These are phyloP conservation scores for Eudorina sp. DNA, from an alignment of 139 green algal species.

Conservation along the genomic window DNA sequence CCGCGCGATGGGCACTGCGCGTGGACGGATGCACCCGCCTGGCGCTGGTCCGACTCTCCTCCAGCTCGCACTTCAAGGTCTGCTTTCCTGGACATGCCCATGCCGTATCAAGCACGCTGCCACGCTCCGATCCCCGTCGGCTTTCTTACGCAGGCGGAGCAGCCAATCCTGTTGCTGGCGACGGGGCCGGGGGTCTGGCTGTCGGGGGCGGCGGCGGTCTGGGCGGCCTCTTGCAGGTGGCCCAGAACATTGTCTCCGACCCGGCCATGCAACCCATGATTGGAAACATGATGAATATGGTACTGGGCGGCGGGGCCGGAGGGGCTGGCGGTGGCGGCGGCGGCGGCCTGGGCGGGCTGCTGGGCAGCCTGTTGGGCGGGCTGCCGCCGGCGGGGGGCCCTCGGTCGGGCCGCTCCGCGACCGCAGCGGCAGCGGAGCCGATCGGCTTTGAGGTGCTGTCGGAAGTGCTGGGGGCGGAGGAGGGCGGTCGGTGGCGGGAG, in stretches of 20 bases:
- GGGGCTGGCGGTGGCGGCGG: constrained; percentile 33
- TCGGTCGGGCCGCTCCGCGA: neutral
- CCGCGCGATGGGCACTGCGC: too few relatives aligned
- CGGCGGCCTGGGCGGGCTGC: constrained; percentile 44
- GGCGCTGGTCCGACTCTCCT: too few relatives aligned
- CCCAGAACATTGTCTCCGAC: constrained; percentile 56
- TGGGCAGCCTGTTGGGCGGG: constrained; percentile 51
- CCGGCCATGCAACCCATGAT: constrained; percentile 66
- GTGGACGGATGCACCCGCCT: too few relatives aligned
- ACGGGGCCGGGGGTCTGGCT: neutral
- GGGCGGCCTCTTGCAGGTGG: constrained; percentile 62
- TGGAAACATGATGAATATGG: neutral
- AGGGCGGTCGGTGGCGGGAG: constrained; percentile 34
- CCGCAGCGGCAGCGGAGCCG: neutral
- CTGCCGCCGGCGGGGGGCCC: constrained; percentile 1
- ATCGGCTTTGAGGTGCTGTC: constrained; percentile 39
- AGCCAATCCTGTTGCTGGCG: neutral
- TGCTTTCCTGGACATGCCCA: too few relatives aligned
- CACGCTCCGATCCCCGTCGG: too few relatives aligned
- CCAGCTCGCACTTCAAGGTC: too few relatives aligned
- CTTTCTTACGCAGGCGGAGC: too few relatives aligned
- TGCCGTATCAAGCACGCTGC: too few relatives aligned
- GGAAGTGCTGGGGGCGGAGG: constrained; percentile 40
- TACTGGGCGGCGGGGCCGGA: constrained; percentile 48
- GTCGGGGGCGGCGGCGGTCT: constrained; percentile 51